phyloP scores from a whole-genome alignment of 2,329 filamentous ascomycete species.

The Leptoxyphium fumago region DNA sequence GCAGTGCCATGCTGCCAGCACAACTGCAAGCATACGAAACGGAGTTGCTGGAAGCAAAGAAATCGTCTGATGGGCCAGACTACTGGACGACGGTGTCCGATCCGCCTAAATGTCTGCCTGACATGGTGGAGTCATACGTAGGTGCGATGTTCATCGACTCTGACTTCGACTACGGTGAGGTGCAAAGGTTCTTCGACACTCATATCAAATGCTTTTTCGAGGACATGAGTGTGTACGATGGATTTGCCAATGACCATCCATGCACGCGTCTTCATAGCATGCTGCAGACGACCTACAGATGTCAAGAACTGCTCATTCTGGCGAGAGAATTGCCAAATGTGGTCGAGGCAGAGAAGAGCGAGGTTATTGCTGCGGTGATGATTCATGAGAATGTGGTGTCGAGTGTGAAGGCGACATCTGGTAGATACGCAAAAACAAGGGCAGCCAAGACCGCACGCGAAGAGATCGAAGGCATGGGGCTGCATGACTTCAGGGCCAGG shows the following conservation, averaged over 20 bases:
- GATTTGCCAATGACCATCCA: conserved; percentile 74
- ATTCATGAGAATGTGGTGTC: conserved; percentile 57
- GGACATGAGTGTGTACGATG: conserved; percentile 78
- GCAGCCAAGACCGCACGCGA: conserved; percentile 47
- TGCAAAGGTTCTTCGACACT: conserved; percentile 61
- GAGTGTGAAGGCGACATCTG: conserved; percentile 44
- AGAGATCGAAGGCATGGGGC: conserved; percentile 33
- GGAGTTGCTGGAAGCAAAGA: conserved; percentile 41
- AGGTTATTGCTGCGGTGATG: conserved; percentile 43
- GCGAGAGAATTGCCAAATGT: conserved; percentile 36
- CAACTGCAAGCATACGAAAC: conserved; percentile 41
- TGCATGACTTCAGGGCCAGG: conserved; percentile 43
- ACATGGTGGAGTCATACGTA: conserved; percentile 78
- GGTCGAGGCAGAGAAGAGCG: conserved; percentile 24
- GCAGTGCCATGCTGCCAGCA: conserved; percentile 34
- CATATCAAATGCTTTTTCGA: conserved; percentile 66
- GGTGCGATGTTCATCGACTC: conserved; percentile 89
- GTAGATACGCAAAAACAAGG: conserved; percentile 57
- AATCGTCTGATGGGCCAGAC: conserved; percentile 37
- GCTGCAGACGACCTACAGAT: conserved; percentile 51
- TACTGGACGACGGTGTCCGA: conserved; percentile 53
- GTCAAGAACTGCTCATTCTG: conserved; percentile 44
- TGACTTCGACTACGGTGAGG: conserved; percentile 56
- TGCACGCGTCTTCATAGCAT: conserved; percentile 51
- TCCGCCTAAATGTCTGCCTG: conserved; percentile 66